phyloP scores from a whole-genome alignment of 768 basidiomycete genomes.

The Boletus vermiculosoides region DNA sequence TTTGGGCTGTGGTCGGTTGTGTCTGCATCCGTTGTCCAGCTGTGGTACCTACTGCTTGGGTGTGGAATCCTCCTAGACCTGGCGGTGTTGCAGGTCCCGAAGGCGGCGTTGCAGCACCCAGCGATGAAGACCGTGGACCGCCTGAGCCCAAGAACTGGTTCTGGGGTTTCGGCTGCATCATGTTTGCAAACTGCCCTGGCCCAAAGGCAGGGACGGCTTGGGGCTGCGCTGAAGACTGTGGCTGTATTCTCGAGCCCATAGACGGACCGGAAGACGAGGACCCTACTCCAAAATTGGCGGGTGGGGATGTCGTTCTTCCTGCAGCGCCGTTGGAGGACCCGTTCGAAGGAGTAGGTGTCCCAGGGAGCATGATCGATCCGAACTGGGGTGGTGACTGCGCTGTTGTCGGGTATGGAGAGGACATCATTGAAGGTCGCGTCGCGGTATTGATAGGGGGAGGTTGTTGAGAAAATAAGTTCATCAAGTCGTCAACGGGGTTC shows the following conservation, averaged over 20 bases:
- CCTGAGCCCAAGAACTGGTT: constrained; percentile 3
- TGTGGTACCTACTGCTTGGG: constrained; percentile 2
- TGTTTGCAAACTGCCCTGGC: constrained; percentile 8
- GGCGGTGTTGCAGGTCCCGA: constrained; percentile 16
- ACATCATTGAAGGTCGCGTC: constrained; percentile 24
- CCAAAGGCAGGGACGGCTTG: neutral
- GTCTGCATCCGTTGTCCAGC: constrained; percentile 23
- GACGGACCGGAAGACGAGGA: constrained; percentile 1
- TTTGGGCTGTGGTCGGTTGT: constrained; percentile 29
- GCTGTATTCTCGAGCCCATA: constrained; percentile 4
- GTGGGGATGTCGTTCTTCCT: constrained; percentile 16
- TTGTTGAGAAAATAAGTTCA: constrained; percentile 50
- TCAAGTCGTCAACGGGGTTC: constrained; percentile 53
- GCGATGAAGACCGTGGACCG: constrained; percentile 4
- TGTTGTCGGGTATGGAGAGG: constrained; percentile 15
- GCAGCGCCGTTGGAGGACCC: constrained; percentile 14
- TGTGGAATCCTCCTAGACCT: constrained; percentile 1
- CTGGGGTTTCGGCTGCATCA: constrained; percentile 21
- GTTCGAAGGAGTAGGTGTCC: constrained; percentile 35
- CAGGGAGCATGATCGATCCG: constrained; percentile 44
- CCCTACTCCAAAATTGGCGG: constrained; percentile 1
- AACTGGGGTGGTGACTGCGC: constrained; percentile 28
- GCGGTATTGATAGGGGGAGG: constrained; percentile 27
- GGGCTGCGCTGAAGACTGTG: constrained; percentile 1
- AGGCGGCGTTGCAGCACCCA: constrained; percentile 11